Conservation (phyloP, 139 green algal species). For the Coelastrella sp. region DNA sequence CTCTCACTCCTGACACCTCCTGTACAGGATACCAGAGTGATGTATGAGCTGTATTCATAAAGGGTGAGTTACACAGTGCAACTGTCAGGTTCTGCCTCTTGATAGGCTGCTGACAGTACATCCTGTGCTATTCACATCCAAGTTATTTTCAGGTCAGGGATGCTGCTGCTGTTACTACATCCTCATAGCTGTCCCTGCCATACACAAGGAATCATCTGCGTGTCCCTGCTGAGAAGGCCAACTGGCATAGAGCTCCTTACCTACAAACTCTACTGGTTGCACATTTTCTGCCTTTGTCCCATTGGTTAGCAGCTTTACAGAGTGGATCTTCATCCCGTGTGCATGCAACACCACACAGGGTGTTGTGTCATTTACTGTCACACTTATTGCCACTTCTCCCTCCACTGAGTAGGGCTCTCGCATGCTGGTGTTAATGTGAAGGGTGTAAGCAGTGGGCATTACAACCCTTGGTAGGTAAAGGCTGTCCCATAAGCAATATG, state of each 20-base stretch:
- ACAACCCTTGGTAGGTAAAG: conserved; percentile 61
- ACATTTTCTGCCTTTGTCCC: not conserved
- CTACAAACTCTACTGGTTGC: not conserved
- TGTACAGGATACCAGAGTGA: conserved; percentile 9
- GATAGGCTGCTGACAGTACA: too few species aligned
- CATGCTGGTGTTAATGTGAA: conserved; percentile 62
- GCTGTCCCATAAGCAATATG: conserved; percentile 59
- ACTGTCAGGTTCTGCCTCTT: too few species aligned
- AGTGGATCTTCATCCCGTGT: conserved; percentile 56
- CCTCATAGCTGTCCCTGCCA: too few species aligned
- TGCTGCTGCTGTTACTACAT: too few species aligned
- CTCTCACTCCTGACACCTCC: not conserved
- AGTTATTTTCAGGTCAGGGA: too few species aligned
- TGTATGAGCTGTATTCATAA: too few species aligned
- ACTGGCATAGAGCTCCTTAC: not conserved
- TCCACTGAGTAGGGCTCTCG: conserved; percentile 43
- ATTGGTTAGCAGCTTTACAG: conserved; percentile 37
- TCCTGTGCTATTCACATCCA: too few species aligned
- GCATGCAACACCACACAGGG: conserved; percentile 79
- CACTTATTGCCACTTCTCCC: conserved; percentile 53
- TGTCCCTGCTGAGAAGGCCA: too few species aligned
- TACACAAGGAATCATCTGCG: not conserved
- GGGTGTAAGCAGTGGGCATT: conserved; percentile 63
- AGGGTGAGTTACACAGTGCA: too few species aligned
- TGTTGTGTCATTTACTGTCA: conserved; percentile 48